phyloP scores from a whole-genome alignment of 2,329 filamentous ascomycete species.

The Purpureocillium lavendulum region DNA sequence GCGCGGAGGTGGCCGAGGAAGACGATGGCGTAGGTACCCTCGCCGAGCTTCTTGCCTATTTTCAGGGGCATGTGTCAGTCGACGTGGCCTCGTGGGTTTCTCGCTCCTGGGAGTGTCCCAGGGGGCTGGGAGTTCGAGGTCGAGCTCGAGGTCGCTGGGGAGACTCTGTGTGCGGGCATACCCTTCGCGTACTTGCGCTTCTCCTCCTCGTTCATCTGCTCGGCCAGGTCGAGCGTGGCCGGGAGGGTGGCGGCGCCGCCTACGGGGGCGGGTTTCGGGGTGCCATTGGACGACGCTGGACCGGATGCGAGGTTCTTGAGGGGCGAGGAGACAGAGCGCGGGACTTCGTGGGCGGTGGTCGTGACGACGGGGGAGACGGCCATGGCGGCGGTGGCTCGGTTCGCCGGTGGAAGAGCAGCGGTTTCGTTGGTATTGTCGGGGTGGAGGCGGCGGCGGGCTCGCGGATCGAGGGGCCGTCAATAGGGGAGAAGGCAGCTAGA shows the following conservation, averaged over 20 bases:
- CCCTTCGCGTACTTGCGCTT: conserved; percentile 88
- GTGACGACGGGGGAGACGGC: conserved; percentile 38
- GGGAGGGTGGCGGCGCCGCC: conserved; percentile 21
- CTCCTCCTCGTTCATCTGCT: conserved; percentile 73
- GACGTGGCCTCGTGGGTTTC: background rate
- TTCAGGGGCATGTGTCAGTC: background rate
- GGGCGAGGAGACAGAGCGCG: conserved; percentile 31
- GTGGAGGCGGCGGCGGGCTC: too few species aligned
- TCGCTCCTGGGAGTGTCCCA: background rate
- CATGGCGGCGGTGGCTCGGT: conserved; percentile 22
- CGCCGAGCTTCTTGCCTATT: conserved; percentile 78
- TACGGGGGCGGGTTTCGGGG: conserved; percentile 26
- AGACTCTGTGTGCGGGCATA: too few species aligned
- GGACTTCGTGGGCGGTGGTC: conserved; percentile 14
- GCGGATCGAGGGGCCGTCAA: too few species aligned
- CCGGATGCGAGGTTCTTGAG: conserved; percentile 31
- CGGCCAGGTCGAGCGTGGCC: conserved; percentile 52
- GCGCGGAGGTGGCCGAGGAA: conserved; percentile 75
- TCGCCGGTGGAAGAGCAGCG: background rate
- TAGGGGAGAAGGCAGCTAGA: too few species aligned
- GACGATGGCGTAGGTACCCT: conserved; percentile 95
- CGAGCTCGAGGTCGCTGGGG: too few species aligned
- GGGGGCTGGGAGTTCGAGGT: too few species aligned
- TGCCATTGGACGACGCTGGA: conserved; percentile 35
- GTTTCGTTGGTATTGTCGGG: background rate